phyloP scores from a whole-genome alignment of 2,329 filamentous ascomycete species.

The Fragosphaeria purpurea region DNA sequence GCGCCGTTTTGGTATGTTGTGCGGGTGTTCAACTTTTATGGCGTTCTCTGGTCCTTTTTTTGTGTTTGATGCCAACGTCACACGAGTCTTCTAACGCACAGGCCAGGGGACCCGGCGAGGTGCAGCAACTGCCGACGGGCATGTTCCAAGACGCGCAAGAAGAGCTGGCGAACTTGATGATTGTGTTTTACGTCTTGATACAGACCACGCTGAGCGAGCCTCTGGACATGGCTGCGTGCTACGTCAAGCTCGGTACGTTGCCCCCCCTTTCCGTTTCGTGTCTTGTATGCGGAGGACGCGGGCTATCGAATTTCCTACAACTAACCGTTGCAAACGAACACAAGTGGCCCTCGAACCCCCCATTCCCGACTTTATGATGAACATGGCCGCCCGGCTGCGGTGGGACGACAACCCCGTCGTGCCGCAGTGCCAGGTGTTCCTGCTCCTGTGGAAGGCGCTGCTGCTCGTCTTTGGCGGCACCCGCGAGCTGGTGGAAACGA shows the following conservation, averaged over 20 bases:
- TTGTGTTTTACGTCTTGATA: constrained; percentile 28
- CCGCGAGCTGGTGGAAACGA: constrained; percentile 61
- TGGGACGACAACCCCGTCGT: constrained; percentile 59
- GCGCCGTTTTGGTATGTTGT: constrained; percentile 39
- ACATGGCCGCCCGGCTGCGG: constrained; percentile 55
- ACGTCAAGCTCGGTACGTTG: constrained; percentile 40
- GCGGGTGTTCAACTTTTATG: not conserved
- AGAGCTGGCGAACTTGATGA: constrained; percentile 17
- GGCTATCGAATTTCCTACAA: no score
- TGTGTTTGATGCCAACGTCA: not conserved
- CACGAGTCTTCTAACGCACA: no score
- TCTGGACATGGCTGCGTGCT: constrained; percentile 35
- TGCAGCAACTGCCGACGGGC: constrained; percentile 26
- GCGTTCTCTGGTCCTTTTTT: constrained; percentile 12
- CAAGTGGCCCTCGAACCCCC: constrained; percentile 52
- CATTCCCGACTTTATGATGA: constrained; percentile 62
- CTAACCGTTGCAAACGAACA: no score
- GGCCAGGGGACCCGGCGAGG: constrained; percentile 35
- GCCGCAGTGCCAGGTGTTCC: constrained; percentile 59
- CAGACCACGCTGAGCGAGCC: constrained; percentile 46
- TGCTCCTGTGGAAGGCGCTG: constrained; percentile 87
- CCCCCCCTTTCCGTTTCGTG: constrained; percentile 8
- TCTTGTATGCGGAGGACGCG: no score
- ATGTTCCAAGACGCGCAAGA: constrained; percentile 45
- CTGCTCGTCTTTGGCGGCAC: constrained; percentile 77